Percentiles rank a stretch among this genome's conserved stretches.
phyloP scores from a whole-genome alignment of 352 stramenopile genomes.

The Globisporangium mamillatum region DNA sequence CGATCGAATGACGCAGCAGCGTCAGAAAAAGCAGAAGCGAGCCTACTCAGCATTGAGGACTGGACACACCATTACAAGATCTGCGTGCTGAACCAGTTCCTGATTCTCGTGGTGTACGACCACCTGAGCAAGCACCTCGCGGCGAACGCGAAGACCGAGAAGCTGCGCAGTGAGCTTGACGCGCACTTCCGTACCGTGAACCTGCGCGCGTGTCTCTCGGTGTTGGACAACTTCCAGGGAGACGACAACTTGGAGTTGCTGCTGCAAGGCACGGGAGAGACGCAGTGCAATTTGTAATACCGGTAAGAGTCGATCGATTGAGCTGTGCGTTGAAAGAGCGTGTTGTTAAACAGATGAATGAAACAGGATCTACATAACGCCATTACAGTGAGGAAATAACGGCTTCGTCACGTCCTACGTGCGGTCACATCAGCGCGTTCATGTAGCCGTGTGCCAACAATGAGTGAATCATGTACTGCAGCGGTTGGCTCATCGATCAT shows the following conservation, averaged over 20 bases:
- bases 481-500: no score
- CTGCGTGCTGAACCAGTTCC: slow-evolving; percentile 78
- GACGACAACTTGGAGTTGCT: slow-evolving; percentile 8
- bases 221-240: slow-evolving; percentile 52
- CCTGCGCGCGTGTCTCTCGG: slow-evolving; percentile 49
- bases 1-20: background rate
- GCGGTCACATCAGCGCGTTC: no score
- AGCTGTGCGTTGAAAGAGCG: no score
- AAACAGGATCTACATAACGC: no score
- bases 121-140: slow-evolving; percentile 74
- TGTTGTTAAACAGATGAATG: no score
- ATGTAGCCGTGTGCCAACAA: no score
- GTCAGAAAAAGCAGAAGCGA: background rate
- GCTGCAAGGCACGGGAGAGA: no score
- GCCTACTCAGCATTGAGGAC: slow-evolving; percentile 32
- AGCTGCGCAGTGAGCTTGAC: slow-evolving; percentile 55
- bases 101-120: slow-evolving; percentile 82
- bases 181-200: slow-evolving; percentile 75
- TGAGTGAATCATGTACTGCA: no score
- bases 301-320: no score
- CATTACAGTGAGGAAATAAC: no score
- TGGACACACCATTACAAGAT: slow-evolving; percentile 53
- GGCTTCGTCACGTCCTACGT: no score
- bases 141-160: slow-evolving; percentile 65
- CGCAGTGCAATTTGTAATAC: no score